A percentile compares a stretch with the other conserved stretches of the same genome.
Conservation (phyloP, 2,329 filamentous ascomycete species). For the Claviceps fusiformis region DNA sequence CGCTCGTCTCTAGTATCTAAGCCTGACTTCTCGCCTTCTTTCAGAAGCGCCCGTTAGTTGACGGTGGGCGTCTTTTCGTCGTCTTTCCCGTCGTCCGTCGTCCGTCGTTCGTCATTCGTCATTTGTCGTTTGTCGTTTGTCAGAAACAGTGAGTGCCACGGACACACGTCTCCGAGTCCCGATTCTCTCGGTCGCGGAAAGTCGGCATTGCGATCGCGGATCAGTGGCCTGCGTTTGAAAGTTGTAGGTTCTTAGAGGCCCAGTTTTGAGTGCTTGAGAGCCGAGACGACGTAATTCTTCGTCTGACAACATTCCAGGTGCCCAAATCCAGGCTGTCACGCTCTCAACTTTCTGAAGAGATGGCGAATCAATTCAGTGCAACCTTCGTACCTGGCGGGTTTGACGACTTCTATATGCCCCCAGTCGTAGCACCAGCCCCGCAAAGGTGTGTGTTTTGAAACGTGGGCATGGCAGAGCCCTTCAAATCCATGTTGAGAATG, state of each 20-base stretch:
- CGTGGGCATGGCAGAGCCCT: background rate
- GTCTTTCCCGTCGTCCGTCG: background rate
- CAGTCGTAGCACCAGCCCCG: conserved; percentile 43
- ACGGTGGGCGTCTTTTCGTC: background rate
- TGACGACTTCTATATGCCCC: conserved; percentile 48
- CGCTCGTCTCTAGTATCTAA: background rate
- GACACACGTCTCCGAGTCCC: background rate
- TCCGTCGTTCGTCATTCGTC: background rate
- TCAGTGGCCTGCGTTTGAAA: background rate
- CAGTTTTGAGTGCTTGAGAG: background rate
- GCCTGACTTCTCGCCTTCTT: background rate
- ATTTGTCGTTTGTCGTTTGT: background rate
- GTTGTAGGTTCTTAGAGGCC: background rate
- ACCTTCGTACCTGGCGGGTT: conserved; percentile 45
- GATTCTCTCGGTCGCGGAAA: background rate
- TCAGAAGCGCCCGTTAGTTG: background rate
- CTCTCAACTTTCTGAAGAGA: conserved; percentile 10
- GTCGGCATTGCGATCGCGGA: background rate
- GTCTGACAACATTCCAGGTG: background rate
- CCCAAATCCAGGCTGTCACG: conserved; percentile 4
- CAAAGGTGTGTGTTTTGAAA: conserved; percentile 34
- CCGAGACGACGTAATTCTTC: background rate
- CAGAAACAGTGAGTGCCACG: no score
- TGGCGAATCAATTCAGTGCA: conserved; percentile 29
- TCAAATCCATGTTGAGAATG: background rate